Evolutionary conservation across 2,329 filamentous ascomycete genomes (phyloP), one percentile per base, ranked within the genome.

Genomic region (Colletotrichum theobromicola): DNA sequence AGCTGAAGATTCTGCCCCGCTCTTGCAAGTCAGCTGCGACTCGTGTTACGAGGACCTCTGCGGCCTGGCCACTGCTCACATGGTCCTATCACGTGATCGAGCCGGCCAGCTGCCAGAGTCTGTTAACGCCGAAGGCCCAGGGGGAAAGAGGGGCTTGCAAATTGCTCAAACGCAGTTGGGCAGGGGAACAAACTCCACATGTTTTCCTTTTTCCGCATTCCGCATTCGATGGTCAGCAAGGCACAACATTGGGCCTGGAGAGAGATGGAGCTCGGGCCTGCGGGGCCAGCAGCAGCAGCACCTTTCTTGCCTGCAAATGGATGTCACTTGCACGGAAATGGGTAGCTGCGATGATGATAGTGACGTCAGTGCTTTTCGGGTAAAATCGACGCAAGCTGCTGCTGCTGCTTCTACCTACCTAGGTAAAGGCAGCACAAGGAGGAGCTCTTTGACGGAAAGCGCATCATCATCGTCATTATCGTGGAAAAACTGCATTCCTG

Each of bases 301-400:
- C n/a, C 37, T 7, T 7, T 37, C 42, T 50, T 50, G 42, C 42
- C 42, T 61, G 53, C 55, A 61, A 61, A 34, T 21, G 57, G 18
- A 72, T 72, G 69, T 72, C 69, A 72, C 63, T 32, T 46, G 16
- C 61, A 21, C 21, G 24, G 34, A 18, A 18, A 60, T 9, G 35
- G 24, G 60, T 16, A 50, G n/a, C 65, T 24, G 32, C 24, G 30
- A 58, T 50, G n/a, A 53, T 30, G 32, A 58, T 32, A 32, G 67
- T 74, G 71, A 74, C 71, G 71, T 70, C 71, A 72, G 37, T 30
- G 24, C 21, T 32, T 62, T 16, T 28, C 57, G 57, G 70, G 70
- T 72, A 42, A 70, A 68, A 50, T n/a, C 70, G 64, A 72, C 21
- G 57, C 24, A 12, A 32, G 26, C 24, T 32, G 57, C 42, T 50